Evolutionary conservation across 768 basidiomycete genomes (phyloP).

Genomic region (Tricholoma saponaceum): DNA sequence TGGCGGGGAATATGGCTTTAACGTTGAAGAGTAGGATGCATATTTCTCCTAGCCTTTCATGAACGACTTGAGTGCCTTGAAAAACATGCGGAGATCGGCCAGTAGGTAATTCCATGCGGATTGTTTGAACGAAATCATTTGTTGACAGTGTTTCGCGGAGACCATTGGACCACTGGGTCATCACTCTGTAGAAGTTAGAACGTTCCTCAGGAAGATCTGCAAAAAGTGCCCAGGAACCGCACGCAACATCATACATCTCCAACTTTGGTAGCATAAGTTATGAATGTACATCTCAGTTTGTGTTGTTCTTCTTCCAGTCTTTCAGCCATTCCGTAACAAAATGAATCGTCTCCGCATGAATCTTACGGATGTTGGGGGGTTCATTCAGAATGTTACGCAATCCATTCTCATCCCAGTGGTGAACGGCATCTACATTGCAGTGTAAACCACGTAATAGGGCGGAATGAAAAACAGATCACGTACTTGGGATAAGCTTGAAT

Average conservation of each 20-base stretch:
- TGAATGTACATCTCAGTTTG: not conserved
- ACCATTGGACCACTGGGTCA: no score
- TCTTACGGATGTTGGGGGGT: slow-evolving; percentile 71
- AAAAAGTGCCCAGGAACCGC: no score
- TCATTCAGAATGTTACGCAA: slow-evolving; percentile 55
- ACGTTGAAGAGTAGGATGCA: no score
- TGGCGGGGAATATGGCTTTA: no score
- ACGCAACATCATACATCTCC: not conserved
- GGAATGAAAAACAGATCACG: slow-evolving; percentile 18
- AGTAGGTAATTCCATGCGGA: no score
- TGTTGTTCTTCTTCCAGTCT: slow-evolving; percentile 32
- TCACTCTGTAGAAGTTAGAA: no score
- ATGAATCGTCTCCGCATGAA: slow-evolving; percentile 75
- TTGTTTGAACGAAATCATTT: no score
- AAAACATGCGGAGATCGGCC: no score
- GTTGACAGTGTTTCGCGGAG: no score
- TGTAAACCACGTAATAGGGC: not conserved
- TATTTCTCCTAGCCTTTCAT: no score
- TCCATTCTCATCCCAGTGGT: slow-evolving; percentile 79
- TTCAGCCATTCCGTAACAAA: slow-evolving; percentile 78
- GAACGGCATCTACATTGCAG: slow-evolving; percentile 52
- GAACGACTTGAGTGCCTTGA: no score
- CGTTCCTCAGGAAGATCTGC: no score
- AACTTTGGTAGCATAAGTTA: not conserved
- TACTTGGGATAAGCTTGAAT: slow-evolving; percentile 85